Percentiles rank a stretch among this genome's conserved stretches.
Evolutionary conservation across 2,329 filamentous ascomycete species (phyloP).

Genomic region (Periconia digitata): DNA sequence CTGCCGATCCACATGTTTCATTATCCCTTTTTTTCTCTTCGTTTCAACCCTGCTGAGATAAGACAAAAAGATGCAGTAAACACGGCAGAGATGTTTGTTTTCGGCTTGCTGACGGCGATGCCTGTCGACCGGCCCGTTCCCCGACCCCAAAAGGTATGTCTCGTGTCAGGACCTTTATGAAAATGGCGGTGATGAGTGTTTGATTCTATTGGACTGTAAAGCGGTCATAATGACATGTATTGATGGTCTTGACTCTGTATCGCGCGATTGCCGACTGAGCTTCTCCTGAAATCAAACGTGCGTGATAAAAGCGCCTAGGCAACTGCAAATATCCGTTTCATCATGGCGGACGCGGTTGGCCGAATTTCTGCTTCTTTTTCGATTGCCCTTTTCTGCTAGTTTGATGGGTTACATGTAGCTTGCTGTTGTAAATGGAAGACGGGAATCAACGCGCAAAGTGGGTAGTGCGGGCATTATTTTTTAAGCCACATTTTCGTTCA

Average conservation of each 20-base stretch:
- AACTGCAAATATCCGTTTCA: not conserved
- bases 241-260: too few species aligned
- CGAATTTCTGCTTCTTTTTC: constrained; percentile 12
- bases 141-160: too few species aligned
- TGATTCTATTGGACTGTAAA: too few species aligned
- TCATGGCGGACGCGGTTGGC: constrained; percentile 12
- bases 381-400: constrained; percentile 14
- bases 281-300: constrained; percentile 24
- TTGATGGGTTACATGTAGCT: constrained; percentile 27
- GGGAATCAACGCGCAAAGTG: not conserved
- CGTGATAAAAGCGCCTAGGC: not conserved
- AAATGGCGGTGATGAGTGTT: too few species aligned
- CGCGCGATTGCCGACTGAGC: constrained; percentile 25
- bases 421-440: too few species aligned
- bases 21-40: too few species aligned
- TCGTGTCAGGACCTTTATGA: too few species aligned
- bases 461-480: not conserved
- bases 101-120: not conserved
- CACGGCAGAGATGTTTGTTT: too few species aligned
- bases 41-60: too few species aligned
- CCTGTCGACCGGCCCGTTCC: not conserved
- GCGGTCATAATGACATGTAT: too few species aligned
- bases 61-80: too few species aligned
- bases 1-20: too few species aligned
- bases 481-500: not conserved